phyloP scores from a whole-genome alignment of 2,329 filamentous ascomycete genomes.

The Sporothrix mexicana region DNA sequence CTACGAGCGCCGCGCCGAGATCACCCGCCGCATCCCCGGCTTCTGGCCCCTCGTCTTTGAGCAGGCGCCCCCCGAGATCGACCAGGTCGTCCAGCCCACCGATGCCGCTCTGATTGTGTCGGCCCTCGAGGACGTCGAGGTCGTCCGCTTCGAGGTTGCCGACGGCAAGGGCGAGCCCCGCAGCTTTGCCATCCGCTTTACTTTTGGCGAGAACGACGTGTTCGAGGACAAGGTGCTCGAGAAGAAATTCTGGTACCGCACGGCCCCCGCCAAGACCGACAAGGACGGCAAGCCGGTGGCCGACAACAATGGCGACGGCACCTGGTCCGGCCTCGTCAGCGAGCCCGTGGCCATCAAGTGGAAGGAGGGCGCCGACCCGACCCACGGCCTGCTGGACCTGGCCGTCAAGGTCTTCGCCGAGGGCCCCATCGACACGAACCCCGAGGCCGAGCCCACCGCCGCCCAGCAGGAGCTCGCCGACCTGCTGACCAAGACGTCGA shows the following conservation, averaged over 20 bases:
- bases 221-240: conserved; percentile 79
- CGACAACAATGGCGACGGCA: not conserved
- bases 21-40: conserved; percentile 75
- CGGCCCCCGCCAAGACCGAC: conserved; percentile 18
- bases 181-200: conserved; percentile 76
- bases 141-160: conserved; percentile 79
- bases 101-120: conserved; percentile 76
- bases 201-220: conserved; percentile 80
- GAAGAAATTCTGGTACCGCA: conserved; percentile 90
- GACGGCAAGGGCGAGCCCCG: conserved; percentile 71
- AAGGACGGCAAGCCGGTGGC: not conserved
- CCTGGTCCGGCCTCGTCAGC: conserved; percentile 78
- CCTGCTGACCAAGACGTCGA: conserved; percentile 61
- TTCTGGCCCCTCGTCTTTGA: conserved; percentile 97
- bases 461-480: conserved; percentile 43
- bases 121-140: conserved; percentile 69
- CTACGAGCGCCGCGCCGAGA: conserved; percentile 75
- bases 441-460: conserved; percentile 50
- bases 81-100: conserved; percentile 82
- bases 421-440: conserved; percentile 47
- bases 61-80: conserved; percentile 82
- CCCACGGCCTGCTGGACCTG: conserved; percentile 76
- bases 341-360: conserved; percentile 88
- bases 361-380: conserved; percentile 86
- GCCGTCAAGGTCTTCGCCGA: conserved; percentile 73